Conservation (phyloP, 2,329 filamentous ascomycete species). For the Tolypocladium cylindrosporum region DNA sequence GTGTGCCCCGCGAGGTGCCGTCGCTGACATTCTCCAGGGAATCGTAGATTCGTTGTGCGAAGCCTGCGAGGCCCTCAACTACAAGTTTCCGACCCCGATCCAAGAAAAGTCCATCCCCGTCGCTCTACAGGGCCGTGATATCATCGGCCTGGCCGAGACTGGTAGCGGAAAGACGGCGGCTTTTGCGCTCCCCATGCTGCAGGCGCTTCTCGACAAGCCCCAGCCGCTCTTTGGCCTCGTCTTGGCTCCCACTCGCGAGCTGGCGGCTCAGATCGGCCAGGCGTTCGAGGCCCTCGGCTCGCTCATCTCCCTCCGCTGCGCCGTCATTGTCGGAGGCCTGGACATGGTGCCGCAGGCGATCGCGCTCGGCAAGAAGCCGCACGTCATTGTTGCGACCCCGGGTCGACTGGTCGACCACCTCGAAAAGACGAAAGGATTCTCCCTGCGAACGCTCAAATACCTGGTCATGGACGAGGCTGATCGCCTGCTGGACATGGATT, state of each 20-base stretch:
- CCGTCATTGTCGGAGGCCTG: constrained; percentile 84
- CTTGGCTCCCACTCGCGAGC: constrained; percentile 83
- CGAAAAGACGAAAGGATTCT: constrained; percentile 96
- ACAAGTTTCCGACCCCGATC: constrained; percentile 80
- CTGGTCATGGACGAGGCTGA: constrained; percentile 95
- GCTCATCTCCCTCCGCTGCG: constrained; percentile 76
- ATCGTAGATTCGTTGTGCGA: constrained; percentile 83
- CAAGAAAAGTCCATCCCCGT: constrained; percentile 75
- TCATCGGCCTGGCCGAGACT: constrained; percentile 92
- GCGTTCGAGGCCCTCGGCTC: constrained; percentile 81
- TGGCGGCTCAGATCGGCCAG: constrained; percentile 85
- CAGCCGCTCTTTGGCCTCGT: constrained; percentile 81
- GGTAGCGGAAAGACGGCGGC: constrained; percentile 94
- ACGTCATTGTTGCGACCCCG: constrained; percentile 87
- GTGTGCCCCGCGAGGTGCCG: not conserved
- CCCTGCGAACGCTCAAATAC: constrained; percentile 69
- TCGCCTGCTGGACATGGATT: constrained; percentile 84
- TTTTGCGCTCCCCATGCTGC: constrained; percentile 86
- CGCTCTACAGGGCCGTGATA: constrained; percentile 70
- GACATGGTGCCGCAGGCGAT: constrained; percentile 93
- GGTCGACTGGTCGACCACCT: constrained; percentile 84
- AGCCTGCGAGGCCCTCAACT: constrained; percentile 72
- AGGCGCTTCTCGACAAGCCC: constrained; percentile 80
- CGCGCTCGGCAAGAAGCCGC: constrained; percentile 88
- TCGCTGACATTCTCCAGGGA: constrained; percentile 38